Conservation (phyloP, 192 early-diverging fungal genomes). For the Coemansia umbellata region DNA sequence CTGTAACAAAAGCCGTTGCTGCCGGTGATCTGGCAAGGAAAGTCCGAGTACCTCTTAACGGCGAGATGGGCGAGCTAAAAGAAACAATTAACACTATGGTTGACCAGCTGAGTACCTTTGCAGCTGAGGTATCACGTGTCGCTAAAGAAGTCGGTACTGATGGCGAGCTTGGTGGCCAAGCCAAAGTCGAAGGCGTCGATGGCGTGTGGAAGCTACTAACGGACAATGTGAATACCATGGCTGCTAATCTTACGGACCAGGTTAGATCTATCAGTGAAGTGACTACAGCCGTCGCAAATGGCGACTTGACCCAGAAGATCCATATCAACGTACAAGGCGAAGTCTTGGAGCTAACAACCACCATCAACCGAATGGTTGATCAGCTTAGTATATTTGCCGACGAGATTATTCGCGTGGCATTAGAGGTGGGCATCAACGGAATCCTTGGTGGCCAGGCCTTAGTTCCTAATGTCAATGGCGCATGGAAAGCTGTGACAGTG, state of each 20-base stretch:
- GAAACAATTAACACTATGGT: constrained; percentile 63
- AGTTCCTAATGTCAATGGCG: constrained; percentile 55
- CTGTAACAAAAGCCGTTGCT: constrained; percentile 60
- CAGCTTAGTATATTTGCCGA: constrained; percentile 54
- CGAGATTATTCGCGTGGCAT: constrained; percentile 59
- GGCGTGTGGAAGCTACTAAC: constrained; percentile 54
- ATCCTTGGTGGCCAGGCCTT: constrained; percentile 59
- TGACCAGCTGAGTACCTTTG: constrained; percentile 56
- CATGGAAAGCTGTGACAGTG: constrained; percentile 61
- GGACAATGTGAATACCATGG: constrained; percentile 59
- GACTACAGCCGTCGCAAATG: constrained; percentile 57
- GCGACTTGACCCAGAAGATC: constrained; percentile 54
- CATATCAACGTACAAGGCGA: constrained; percentile 56
- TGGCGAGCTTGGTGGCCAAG: constrained; percentile 58
- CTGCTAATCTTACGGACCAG: constrained; percentile 57
- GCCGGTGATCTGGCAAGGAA: constrained; percentile 54
- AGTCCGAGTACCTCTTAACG: constrained; percentile 54
- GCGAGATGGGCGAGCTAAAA: constrained; percentile 57
- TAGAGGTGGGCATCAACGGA: constrained; percentile 62
- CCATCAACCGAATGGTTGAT: constrained; percentile 62
- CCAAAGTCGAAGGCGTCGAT: constrained; percentile 49
- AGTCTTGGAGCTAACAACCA: constrained; percentile 54
- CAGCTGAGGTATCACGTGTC: constrained; percentile 61
- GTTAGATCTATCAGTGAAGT: constrained; percentile 55
- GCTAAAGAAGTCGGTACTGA: constrained; percentile 63